Evolutionary conservation across 331 rosid genomes (phyloP), one percentile per base, ranked within the genome.

Genomic region (Pyracantha coccinea): DNA sequence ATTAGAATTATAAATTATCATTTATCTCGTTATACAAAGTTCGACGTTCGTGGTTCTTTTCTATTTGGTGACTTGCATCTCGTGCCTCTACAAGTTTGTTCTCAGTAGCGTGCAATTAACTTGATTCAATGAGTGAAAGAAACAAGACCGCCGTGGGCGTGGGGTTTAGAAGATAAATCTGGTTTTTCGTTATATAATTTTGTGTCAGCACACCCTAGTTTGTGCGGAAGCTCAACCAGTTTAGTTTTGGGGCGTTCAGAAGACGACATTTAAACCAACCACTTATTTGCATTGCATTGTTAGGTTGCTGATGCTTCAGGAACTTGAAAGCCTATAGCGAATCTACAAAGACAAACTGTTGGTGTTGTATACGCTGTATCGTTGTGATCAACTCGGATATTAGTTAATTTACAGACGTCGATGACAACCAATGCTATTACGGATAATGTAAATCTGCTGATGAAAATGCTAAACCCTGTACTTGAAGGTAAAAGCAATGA

Each of bases 301-400:
- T 62, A 41, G 28, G 77, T 27, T 41, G 64, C 38, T 73, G 47
- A 29, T 85, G 72, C 77, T 72, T 75, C 62, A 94, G 99, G 96
- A 92, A 79, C 99, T 94, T 66, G 96, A 96, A 77, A 94, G 88
- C 93, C 97, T 62, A 32, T 72, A 32, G 38, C 74, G 72, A 72
- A 23, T 54, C 88, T 76, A 38, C 83, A 83, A 78, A 31, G 77
- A 38, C 81, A 84, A 76, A 31, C 77, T 54, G 96, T 90, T 65
- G 78, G 83, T 81, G 84, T 20, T 71, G 57, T 76, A 67, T 63
- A 20, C 7, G 44, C 68, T 28, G 19, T 63, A 35, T 28, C 21
- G 10, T 63, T 17, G 14, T 29, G 44, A 16, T 63, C n/a, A 63
- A 28, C n/a, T 28, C 21, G 2, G 20, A 29, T 29, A 29, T 28